phyloP scores from a whole-genome alignment of 148 eudicot species.

The Silene conica region DNA sequence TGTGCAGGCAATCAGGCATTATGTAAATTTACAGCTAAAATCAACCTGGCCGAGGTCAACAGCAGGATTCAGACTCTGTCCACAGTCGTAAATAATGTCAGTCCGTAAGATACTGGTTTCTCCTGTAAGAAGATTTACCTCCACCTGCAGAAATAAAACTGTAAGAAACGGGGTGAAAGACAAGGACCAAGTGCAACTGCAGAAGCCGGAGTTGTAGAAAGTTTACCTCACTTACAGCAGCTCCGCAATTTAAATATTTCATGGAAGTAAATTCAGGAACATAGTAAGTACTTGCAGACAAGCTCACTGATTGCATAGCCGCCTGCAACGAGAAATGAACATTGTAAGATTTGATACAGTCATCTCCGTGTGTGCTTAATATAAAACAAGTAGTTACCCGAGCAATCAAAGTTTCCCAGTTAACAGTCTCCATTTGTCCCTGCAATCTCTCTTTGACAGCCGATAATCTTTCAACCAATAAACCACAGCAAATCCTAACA shows the following conservation, averaged over 20 bases:
- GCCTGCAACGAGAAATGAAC: slow-evolving; percentile 47
- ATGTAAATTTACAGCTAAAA: slow-evolving; percentile 5
- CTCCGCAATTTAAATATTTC: slow-evolving; percentile 77
- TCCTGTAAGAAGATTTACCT: slow-evolving; percentile 78
- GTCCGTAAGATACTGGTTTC: slow-evolving; percentile 68
- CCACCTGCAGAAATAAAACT: slow-evolving; percentile 52
- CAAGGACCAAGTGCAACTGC: no score
- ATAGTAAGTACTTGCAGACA: slow-evolving; percentile 61
- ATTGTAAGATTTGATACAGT: not conserved
- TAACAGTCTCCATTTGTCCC: slow-evolving; percentile 41
- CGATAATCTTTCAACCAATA: slow-evolving; percentile 65
- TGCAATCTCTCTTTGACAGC: slow-evolving; percentile 50
- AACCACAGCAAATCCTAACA: slow-evolving; percentile 70
- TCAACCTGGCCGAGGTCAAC: slow-evolving; percentile 93
- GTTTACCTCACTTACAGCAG: slow-evolving; percentile 86
- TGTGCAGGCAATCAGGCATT: no score
- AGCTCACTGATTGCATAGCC: slow-evolving; percentile 41
- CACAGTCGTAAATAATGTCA: slow-evolving; percentile 91
- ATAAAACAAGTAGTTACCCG: slow-evolving; percentile 34
- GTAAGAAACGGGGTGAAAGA: slow-evolving; percentile 1
- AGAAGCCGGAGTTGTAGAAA: not conserved
- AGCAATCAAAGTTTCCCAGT: slow-evolving; percentile 57
- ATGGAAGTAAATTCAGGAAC: slow-evolving; percentile 51
- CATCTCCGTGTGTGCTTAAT: no score
- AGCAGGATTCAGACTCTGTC: slow-evolving; percentile 94